Conservation (phyloP, 1,284 basidiomycete species). For the Papiliotrema nemorosa region DNA sequence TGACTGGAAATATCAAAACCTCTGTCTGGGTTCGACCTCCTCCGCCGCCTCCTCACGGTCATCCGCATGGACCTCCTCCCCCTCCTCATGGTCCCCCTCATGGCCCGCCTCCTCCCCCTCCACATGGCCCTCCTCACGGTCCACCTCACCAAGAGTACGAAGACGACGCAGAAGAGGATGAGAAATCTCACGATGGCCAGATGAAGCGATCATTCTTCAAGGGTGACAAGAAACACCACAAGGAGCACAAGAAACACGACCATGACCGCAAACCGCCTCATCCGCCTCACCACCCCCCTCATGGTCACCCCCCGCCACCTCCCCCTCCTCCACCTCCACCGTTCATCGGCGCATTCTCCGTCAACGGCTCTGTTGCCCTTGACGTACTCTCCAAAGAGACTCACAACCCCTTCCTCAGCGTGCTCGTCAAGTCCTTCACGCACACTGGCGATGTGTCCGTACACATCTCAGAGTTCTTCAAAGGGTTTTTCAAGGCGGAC, state of each 20-base stretch:
- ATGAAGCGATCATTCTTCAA: neutral
- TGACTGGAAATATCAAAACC: conserved; percentile 32
- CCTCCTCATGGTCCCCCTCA: conserved; percentile 4
- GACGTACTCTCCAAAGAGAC: conserved; percentile 10
- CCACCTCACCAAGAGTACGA: neutral
- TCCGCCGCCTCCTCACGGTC: neutral
- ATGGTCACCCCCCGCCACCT: conserved; percentile 9
- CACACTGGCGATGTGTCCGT: conserved; percentile 45
- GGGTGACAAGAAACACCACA: neutral
- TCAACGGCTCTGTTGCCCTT: conserved; percentile 25
- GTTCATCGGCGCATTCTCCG: conserved; percentile 25
- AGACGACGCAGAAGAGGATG: neutral
- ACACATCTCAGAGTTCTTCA: conserved; percentile 17
- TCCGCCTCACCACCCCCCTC: conserved; percentile 1
- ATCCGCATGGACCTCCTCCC: conserved; percentile 2
- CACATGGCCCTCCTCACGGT: conserved; percentile 4
- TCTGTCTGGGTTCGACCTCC: conserved; percentile 18
- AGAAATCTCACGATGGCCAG: neutral
- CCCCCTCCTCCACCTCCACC: conserved; percentile 22
- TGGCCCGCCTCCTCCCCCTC: conserved; percentile 4
- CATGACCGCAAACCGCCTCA: conserved; percentile 3
- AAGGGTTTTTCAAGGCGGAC: conserved; percentile 26
- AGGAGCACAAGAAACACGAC: neutral
- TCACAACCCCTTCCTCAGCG: conserved; percentile 14
- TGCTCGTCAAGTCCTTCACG: conserved; percentile 39